Evolutionary conservation across 495 filamentous ascomycete genomes (phyloP).

Genomic region (Talaromyces borbonicus): DNA sequence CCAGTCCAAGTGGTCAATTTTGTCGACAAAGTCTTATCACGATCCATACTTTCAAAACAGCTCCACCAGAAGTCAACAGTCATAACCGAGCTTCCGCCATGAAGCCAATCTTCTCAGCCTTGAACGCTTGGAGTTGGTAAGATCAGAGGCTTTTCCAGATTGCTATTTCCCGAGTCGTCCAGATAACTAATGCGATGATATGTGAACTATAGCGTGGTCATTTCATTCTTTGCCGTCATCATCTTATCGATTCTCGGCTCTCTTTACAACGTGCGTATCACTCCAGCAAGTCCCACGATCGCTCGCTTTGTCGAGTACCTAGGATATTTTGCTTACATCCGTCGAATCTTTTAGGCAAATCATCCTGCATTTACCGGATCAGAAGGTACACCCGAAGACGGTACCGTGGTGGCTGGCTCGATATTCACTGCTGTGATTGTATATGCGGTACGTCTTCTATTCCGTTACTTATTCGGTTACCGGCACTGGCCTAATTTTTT

Average conservation of each 20-base stretch:
- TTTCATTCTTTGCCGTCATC: slow-evolving; percentile 79
- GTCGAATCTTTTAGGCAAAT: slow-evolving; percentile 42
- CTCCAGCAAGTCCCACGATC: background rate
- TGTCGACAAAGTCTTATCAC: background rate
- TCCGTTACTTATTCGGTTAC: background rate
- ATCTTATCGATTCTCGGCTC: slow-evolving; percentile 76
- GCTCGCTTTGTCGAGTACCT: too few relatives aligned
- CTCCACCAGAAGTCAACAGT: too few relatives aligned
- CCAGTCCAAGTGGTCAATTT: background rate
- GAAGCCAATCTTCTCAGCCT: slow-evolving; percentile 82
- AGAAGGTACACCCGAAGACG: slow-evolving; percentile 62
- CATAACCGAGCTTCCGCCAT: slow-evolving; percentile 37
- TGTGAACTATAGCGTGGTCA: slow-evolving; percentile 54
- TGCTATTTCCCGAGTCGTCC: background rate
- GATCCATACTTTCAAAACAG: too few relatives aligned
- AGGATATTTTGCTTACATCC: background rate
- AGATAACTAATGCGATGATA: background rate
- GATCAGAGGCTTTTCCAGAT: background rate
- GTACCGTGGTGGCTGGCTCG: slow-evolving; percentile 65
- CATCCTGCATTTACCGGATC: slow-evolving; percentile 75
- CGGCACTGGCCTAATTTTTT: slow-evolving; percentile 6
- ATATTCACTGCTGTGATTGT: slow-evolving; percentile 78
- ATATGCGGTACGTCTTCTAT: slow-evolving; percentile 56
- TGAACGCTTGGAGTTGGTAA: slow-evolving; percentile 93
- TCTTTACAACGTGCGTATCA: slow-evolving; percentile 55